Evolutionary conservation across 2,329 filamentous ascomycete genomes (phyloP).

Genomic region (Aspergillus aculeatus): DNA sequence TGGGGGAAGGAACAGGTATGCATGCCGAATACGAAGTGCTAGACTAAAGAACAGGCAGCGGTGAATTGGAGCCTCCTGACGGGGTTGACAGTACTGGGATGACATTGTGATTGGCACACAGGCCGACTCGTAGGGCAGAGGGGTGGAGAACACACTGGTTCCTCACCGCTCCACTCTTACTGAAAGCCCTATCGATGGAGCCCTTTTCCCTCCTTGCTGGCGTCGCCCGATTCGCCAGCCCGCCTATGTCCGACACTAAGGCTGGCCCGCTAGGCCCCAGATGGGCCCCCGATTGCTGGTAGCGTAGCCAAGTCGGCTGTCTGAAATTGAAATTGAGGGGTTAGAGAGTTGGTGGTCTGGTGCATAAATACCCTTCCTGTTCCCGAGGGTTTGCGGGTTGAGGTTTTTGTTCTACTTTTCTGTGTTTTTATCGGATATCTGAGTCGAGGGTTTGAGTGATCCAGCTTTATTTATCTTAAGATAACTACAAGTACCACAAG

Average conservation of each 20-base stretch:
- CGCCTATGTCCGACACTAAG: slow-evolving; percentile 8
- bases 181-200: slow-evolving; percentile 23
- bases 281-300: too few species aligned
- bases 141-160: slow-evolving; percentile 7
- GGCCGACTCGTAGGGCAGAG: slow-evolving; percentile 14
- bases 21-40: neutral
- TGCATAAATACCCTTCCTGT: too few species aligned
- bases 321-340: too few species aligned
- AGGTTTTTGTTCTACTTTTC: too few species aligned
- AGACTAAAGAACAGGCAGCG: slow-evolving; percentile 19
- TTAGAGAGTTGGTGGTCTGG: too few species aligned
- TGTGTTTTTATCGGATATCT: too few species aligned
- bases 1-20: neutral
- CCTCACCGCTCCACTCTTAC: slow-evolving; percentile 13
- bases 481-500: neutral
- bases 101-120: neutral
- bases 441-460: too few species aligned
- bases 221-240: slow-evolving; percentile 16
- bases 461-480: too few species aligned
- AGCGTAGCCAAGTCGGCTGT: too few species aligned
- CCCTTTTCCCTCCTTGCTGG: slow-evolving; percentile 10
- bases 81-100: neutral
- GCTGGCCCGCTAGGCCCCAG: neutral
- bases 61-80: slow-evolving; percentile 18
- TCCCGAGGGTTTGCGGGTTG: too few species aligned